phyloP scores from a whole-genome alignment of 768 basidiomycete species.

The Astraeus odoratus region DNA sequence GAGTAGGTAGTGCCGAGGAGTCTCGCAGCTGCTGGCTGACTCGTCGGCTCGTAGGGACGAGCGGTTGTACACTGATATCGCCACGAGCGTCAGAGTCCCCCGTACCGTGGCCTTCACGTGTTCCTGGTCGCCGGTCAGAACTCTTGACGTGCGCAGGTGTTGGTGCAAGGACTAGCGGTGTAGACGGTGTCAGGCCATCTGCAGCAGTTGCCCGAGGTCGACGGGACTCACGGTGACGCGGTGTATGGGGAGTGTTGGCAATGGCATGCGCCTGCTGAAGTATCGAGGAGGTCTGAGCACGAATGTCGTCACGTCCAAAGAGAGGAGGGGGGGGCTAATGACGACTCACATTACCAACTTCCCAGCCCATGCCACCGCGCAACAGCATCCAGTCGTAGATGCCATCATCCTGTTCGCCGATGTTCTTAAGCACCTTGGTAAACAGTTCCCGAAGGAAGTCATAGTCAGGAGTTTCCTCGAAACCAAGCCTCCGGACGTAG shows the following conservation, averaged over 20 bases:
- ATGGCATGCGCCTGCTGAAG: conserved; percentile 50
- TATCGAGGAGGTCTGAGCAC: conserved; percentile 34
- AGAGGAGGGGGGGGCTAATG: not conserved
- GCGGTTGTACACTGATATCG: no score
- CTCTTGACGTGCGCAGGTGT: conserved; percentile 60
- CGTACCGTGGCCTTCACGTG: conserved; percentile 38
- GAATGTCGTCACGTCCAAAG: conserved; percentile 3
- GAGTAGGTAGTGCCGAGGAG: no score
- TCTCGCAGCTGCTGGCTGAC: conserved; percentile 59
- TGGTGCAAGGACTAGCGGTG: conserved; percentile 60
- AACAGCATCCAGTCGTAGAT: conserved; percentile 96
- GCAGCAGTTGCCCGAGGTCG: conserved; percentile 49
- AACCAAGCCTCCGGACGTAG: conserved; percentile 96
- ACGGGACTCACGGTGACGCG: conserved; percentile 44
- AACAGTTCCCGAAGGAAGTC: conserved; percentile 96
- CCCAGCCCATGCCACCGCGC: conserved; percentile 94
- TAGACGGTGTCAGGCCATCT: conserved; percentile 46
- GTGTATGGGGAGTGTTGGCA: conserved; percentile 46
- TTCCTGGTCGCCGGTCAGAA: conserved; percentile 41
- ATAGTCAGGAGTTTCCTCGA: conserved; percentile 96
- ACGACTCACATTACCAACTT: conserved; percentile 69
- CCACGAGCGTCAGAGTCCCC: no score
- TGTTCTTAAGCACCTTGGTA: conserved; percentile 80
- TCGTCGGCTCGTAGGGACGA: conserved; percentile 61
- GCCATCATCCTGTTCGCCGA: conserved; percentile 85